These are phyloP conservation scores for Barbatosphaeria neglecta DNA, from an alignment of 495 filamentous ascomycete genomes.

Conservation along the genomic window DNA sequence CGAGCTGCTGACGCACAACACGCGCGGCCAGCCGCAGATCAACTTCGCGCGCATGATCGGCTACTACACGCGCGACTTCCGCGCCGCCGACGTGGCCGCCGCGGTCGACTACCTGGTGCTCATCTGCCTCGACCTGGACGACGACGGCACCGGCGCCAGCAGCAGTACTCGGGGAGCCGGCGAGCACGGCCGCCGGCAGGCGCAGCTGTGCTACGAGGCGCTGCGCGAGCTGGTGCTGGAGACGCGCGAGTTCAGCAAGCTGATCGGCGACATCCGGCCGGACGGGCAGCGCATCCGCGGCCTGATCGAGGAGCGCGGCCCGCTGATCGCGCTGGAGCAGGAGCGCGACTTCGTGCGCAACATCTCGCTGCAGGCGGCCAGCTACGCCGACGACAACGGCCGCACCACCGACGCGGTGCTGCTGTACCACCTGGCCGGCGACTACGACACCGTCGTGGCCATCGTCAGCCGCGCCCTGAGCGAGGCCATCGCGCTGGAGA, in stretches of 20 bases:
- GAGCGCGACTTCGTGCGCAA: slow-evolving; percentile 73
- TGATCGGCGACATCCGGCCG: slow-evolving; percentile 79
- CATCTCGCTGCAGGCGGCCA: slow-evolving; percentile 82
- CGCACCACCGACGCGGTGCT: slow-evolving; percentile 85
- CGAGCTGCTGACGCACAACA: slow-evolving; percentile 57
- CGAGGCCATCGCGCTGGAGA: slow-evolving; percentile 68
- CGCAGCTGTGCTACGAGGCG: slow-evolving; percentile 78
- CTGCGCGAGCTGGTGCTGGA: slow-evolving; percentile 92
- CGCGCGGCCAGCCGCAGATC: slow-evolving; percentile 74
- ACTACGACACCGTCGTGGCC: slow-evolving; percentile 81
- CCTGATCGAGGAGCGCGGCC: slow-evolving; percentile 77
- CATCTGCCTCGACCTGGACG: slow-evolving; percentile 85
- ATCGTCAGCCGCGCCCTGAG: slow-evolving; percentile 87
- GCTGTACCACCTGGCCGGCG: slow-evolving; percentile 84
- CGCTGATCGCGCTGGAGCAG: slow-evolving; percentile 66
- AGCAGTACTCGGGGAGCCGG: too few species aligned
- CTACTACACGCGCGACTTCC: slow-evolving; percentile 92
- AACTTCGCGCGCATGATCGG: slow-evolving; percentile 90
- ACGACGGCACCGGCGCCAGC: too few species aligned
- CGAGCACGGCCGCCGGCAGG: slow-evolving; percentile 61
- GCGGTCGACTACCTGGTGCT: slow-evolving; percentile 89
- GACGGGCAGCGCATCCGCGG: slow-evolving; percentile 77
- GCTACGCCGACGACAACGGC: slow-evolving; percentile 86
- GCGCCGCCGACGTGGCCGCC: slow-evolving; percentile 70
- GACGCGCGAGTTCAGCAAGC: slow-evolving; percentile 82